These are phyloP conservation scores for Didymella keratinophila DNA, from an alignment of 2,329 filamentous ascomycete species.

Conservation along the genomic window DNA sequence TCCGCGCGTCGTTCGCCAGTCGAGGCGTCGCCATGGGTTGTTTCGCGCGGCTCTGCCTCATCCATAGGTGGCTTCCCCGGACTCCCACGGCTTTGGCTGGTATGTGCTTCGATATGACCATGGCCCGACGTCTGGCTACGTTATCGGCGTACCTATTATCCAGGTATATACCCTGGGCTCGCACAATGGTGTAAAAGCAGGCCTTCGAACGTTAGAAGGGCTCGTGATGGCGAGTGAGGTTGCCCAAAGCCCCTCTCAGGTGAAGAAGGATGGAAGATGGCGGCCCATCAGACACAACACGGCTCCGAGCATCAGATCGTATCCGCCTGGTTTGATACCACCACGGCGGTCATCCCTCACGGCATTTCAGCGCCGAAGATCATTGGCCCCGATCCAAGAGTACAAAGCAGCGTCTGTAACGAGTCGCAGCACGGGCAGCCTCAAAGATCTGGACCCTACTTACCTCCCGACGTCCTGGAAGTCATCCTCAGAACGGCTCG, in stretches of 20 bases:
- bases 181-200: conserved; percentile 1
- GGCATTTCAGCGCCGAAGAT: background rate
- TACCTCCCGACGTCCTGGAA: background rate
- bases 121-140: background rate
- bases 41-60: background rate
- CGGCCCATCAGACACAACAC: conserved; percentile 6
- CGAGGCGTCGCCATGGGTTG: background rate
- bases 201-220: background rate
- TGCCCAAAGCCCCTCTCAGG: conserved; percentile 1
- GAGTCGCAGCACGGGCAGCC: conserved; percentile 9
- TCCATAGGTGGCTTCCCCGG: background rate
- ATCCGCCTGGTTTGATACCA: background rate
- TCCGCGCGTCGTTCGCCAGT: background rate
- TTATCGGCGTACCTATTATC: background rate
- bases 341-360: background rate
- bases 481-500: conserved; percentile 4
- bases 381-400: conserved; percentile 5
- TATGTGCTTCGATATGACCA: background rate
- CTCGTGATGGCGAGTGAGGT: conserved; percentile 8
- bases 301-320: background rate
- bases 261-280: conserved; percentile 7
- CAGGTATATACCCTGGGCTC: conserved; percentile 1
- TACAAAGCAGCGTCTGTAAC: background rate
- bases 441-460: background rate
- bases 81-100: conserved; percentile 1